Evolutionary conservation across 768 basidiomycete genomes (phyloP), one percentile per base, ranked within the genome.

Genomic region (Scleroderma citrinum): DNA sequence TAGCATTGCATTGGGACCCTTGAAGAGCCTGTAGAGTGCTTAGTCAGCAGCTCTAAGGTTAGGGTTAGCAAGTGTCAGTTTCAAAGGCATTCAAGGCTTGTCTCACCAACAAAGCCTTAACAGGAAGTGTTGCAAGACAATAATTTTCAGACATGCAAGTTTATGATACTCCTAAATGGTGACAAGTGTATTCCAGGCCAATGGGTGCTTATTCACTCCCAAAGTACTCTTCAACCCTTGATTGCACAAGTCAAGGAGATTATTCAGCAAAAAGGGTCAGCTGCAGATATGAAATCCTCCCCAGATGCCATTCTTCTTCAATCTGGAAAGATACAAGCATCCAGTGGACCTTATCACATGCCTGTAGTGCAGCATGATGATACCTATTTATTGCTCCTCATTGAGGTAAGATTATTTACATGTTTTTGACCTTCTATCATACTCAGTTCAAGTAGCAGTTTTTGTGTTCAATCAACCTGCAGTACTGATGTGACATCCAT

Each of bases 381-480:
- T 10, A 5, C 10, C 3, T 43, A 35, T 40, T 43, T 31, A 19
- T n/a, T 49, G 5, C 29, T 34, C 36, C 36, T 26, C 40, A 34
- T 48, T 24, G 47, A 41, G 39, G 39, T 31, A 34, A 0, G 19
- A 30, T 17, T 23, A 20, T 30, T 32, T 23, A 29, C n/a, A n/a
- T n/a, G n/a, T n/a, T 29, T 29, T 29, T 29, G 26, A 24, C 21
- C 3, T 14, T 14, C 14, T 21, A 24, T 32, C 7, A 34, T 43
- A n/a, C 36, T 37, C 4, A 37, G 4, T 16, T 37, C 7, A 4
- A 37, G 13, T 46, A 58, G 56, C 44, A 53, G 26, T 37, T 58
- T 5, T 19, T 49, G 12, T 60, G 57, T 50, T 46, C 53, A 2
- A 37, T 57, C 24, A 60, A 60, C 48, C 47, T 60, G 5, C 57